A percentile compares a stretch with the other conserved stretches of the same genome.
phyloP scores from a whole-genome alignment of 306 rosid genomes.

The Prunus mongolica region DNA sequence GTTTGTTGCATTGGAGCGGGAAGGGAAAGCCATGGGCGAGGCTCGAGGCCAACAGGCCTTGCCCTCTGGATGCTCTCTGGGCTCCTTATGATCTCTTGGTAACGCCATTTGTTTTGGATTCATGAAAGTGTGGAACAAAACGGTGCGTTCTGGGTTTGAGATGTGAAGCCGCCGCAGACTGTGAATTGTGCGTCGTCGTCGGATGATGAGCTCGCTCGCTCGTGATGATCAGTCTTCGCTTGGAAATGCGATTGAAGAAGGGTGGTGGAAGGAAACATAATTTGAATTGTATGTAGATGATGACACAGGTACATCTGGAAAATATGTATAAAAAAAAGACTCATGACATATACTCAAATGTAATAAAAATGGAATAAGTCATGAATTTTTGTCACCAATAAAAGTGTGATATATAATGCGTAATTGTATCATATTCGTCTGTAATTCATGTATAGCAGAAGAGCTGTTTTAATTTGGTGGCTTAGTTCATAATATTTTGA shows the following conservation, averaged over 20 bases:
- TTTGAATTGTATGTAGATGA: not conserved
- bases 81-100: slow-evolving; percentile 80
- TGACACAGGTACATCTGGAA: not conserved
- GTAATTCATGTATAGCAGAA: slow-evolving; percentile 30
- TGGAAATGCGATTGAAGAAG: not conserved
- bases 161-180: not conserved
- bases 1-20: slow-evolving; percentile 94
- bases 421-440: slow-evolving; percentile 13
- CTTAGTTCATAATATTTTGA: slow-evolving; percentile 1
- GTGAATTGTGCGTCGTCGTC: not conserved
- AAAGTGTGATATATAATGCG: not conserved
- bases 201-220: not conserved
- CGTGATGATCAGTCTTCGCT: not conserved
- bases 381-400: slow-evolving; percentile 12
- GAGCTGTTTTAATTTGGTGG: slow-evolving; percentile 20
- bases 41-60: slow-evolving; percentile 75
- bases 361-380: not conserved
- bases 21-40: slow-evolving; percentile 95
- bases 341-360: not conserved
- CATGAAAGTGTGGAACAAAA: slow-evolving; percentile 22
- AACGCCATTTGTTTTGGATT: slow-evolving; percentile 72
- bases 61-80: slow-evolving; percentile 93
- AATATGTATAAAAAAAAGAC: not conserved
- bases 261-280: not conserved
- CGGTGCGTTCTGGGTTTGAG: not conserved